Evolutionary conservation across 1,284 basidiomycete genomes (phyloP).

Genomic region (Fomes fomentarius): DNA sequence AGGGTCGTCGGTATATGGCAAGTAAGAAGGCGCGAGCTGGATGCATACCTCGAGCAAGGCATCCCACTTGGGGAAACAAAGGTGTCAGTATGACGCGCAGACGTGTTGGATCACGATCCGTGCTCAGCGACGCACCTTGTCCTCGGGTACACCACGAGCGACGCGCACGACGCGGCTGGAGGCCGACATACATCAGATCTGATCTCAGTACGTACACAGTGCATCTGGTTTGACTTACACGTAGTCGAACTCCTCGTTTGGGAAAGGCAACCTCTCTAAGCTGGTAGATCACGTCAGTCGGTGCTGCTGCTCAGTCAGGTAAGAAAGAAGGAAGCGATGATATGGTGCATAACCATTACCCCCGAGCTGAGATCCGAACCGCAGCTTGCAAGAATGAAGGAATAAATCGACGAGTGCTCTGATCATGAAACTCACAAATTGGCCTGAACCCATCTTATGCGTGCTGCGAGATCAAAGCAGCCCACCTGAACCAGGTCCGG

Average conservation of each 20-base stretch:
- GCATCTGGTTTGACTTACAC: slow-evolving; percentile 48
- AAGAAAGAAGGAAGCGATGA: not conserved
- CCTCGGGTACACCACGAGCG: slow-evolving; percentile 70
- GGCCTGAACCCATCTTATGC: slow-evolving; percentile 69
- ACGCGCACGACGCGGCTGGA: slow-evolving; percentile 67
- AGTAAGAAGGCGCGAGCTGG: too few species aligned
- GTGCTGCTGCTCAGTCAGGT: slow-evolving; percentile 2
- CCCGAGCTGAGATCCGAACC: too few species aligned
- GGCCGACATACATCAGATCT: slow-evolving; percentile 16
- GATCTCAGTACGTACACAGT: slow-evolving; percentile 9
- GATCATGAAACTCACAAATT: slow-evolving; percentile 56
- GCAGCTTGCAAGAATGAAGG: not conserved
- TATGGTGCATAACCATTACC: too few species aligned
- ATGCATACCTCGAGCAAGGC: slow-evolving; percentile 51
- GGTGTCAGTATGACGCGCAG: slow-evolving; percentile 8
- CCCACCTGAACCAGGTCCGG: slow-evolving; percentile 61
- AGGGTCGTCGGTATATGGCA: slow-evolving; percentile 3
- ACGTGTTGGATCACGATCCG: slow-evolving; percentile 2
- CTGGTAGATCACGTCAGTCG: slow-evolving; percentile 36
- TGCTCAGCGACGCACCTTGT: slow-evolving; percentile 50
- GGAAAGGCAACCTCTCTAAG: slow-evolving; percentile 68
- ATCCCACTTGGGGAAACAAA: slow-evolving; percentile 54
- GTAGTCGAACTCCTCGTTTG: slow-evolving; percentile 71
- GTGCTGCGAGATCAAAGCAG: slow-evolving; percentile 53
- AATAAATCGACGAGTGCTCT: not conserved